Evolutionary conservation across 1,284 basidiomycete species (phyloP), one percentile per base, ranked within the genome.

Genomic region (Leccinum colubrinum): DNA sequence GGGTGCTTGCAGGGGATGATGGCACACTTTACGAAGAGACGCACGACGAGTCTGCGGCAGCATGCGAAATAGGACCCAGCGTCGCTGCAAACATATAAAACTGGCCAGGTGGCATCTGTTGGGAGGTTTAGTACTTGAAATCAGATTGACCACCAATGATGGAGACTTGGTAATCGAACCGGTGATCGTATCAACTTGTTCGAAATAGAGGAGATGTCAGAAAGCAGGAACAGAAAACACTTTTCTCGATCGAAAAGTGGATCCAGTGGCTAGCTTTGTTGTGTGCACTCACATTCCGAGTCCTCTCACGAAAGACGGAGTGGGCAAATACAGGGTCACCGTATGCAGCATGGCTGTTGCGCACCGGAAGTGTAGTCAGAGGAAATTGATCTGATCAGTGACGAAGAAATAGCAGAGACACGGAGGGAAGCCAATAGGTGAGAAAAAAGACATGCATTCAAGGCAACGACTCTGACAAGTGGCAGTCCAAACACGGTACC

Each of bases 11-110:
- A 9, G 43, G 50, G 46, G 25, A 27, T 48, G 5, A 15, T 58
- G 65, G 53, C 54, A 58, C 54, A 27, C 55, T 64, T 64, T 62
- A 70, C 66, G 55, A 37, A 55, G 39, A 41, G 25, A 3, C 43
- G 43, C 17, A 5, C 9, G 11, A 46, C 9, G n/a, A 48, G 17
- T 48, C 17, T 48, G 43, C 17, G 17, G 17, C 6, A 48, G 53
- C 14, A 39, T 61, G 60, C 61, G 70, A 58, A 63, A 46, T 52
- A 15, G 43, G 30, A 52, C 17, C 54, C 15, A 12, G 48, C 33
- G n/a, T 8, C 15, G n/a, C 4, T 25, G 43, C 27, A 27, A 60
- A 30, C 22, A 17, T n/a, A 43, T 33, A 30, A 27, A 30, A 20
- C 27, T 7, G 15, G 20, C 17, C 59, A 37, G 15, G 37, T 37